Evolutionary conservation across 2,329 filamentous ascomycete species (phyloP), one percentile per base, ranked within the genome.

Genomic region (Fusarium fujikuroi): DNA sequence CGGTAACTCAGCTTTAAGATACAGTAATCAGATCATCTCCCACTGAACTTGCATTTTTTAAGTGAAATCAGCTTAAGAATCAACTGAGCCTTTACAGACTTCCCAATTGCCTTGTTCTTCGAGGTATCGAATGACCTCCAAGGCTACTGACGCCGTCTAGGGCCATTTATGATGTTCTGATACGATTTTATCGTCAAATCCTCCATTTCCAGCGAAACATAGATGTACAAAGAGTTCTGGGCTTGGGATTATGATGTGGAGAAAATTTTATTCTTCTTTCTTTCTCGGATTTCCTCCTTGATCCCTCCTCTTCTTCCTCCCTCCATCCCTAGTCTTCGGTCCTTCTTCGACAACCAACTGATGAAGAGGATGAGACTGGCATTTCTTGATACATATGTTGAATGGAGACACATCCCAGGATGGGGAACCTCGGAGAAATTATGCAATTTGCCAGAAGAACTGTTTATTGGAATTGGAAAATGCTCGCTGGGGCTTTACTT

Each of bases 1-100:
- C 5, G 12, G 46, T 11, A 30, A n/a, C 46, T 30, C 9, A 10
- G 15, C 25, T 18, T n/a, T 7, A n/a, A n/a, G 28, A n/a, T 32
- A 9, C 21, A n/a, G 15, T 18, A 9, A 2, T 30, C 19, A 32
- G 6, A 49, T 11, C 46, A n/a, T 3, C 10, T 18, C 3, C 9
- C 1, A 32, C 7, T 12, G 0, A 9, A 12, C 4, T 18, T 5
- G 2, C 5, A 10, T 7, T n/a, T 4, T 8, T 30, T 47, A 4
- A 10, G 12, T 21, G 3, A 21, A 21, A 16, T 30, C 3, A 47
- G 14, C 5, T 8, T 1, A 8, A 21, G n/a, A 10, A 3, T 16
- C 3, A 5, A 21, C 1, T 47, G 1, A 3, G 0, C 0, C 9
- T 21, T 16, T 30, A 16, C 12, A 28, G 6, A 5, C 44, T 30